A percentile compares a stretch with the other conserved stretches of the same genome.
Evolutionary conservation across 1,284 basidiomycete genomes (phyloP).

Genomic region (Wallemia mellicola): DNA sequence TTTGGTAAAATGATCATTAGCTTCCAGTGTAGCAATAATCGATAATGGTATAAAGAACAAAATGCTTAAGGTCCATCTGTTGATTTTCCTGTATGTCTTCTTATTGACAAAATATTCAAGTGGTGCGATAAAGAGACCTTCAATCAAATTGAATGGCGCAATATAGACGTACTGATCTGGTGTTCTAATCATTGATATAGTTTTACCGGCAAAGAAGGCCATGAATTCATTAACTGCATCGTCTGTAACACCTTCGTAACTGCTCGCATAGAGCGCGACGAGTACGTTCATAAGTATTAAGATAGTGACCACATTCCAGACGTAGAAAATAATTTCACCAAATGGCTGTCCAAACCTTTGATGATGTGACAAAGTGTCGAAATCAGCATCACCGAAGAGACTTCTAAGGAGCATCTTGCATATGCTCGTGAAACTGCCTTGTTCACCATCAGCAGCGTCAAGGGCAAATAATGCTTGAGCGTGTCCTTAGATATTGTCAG

Average conservation of each 20-base stretch:
- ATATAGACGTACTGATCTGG: conserved; percentile 27
- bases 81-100: conserved; percentile 23
- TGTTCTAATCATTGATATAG: conserved; percentile 48
- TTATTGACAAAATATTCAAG: conserved; percentile 39
- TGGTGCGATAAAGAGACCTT: conserved; percentile 47
- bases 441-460: conserved; percentile 59
- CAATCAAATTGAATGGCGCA: conserved; percentile 42
- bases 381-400: conserved; percentile 50
- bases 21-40: conserved; percentile 44
- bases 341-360: conserved; percentile 13
- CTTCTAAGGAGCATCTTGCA: conserved; percentile 49
- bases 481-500: too few relatives aligned
- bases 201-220: conserved; percentile 63
- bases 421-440: conserved; percentile 28
- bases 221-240: conserved; percentile 19
- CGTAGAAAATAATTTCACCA: conserved; percentile 48
- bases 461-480: conserved; percentile 59
- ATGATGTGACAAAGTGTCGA: conserved; percentile 19
- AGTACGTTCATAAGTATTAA: conserved; percentile 75
- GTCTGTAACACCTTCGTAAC: conserved; percentile 20
- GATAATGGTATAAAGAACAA: conserved; percentile 52
- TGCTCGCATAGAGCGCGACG: conserved; percentile 40
- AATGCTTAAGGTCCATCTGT: conserved; percentile 39
- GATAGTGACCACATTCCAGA: conserved; percentile 61
- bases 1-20: conserved; percentile 14